Evolutionary conservation across 805 yeast genomes (phyloP), one percentile per base, ranked within the genome.

Genomic region (Candida patagonica): DNA sequence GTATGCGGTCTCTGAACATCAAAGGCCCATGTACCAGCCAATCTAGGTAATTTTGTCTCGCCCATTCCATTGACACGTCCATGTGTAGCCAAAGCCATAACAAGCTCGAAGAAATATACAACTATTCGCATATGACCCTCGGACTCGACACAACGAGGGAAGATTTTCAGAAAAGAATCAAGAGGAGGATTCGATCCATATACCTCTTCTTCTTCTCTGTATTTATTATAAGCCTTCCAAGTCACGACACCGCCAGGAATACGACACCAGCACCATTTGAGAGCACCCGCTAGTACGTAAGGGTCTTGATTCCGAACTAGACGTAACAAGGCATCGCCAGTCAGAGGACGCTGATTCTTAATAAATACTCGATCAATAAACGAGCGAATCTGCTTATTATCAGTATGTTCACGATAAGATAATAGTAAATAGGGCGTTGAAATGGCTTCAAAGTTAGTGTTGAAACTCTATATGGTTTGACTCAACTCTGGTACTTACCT

Each of bases 11-110:
- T 49, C 9, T 49, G 34, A 47, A 53, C 33, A 37, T 76, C 72
- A 52, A 87, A 87, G 0, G 95, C 96, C 95, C 95, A 87, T 19
- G 84, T 62, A 6, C 89, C 88, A 29, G 89, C 80, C 76, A 87
- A 71, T 48, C 82, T 78, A 9, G 92, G 70, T 13, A 87, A 70
- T 54, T 84, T 85, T 35, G 87, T 69, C 0, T 92, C 94, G 52
- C 83, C 76, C 67, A 87, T 63, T 52, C 80, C 76, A 53, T 86
- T 85, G 30, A 76, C 74, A 50, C 77, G 80, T 2, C 94, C 76
- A 59, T 85, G 82, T 7, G 94, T 76, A 0, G 94, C 78, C 30
- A 87, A 61, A 8, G 86, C 71, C 8, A 85, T 82, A 32, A 88
- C 62, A 26, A 87, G 67, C 54, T 87, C 95, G 51, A 86, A 72